phyloP scores from a whole-genome alignment of 768 basidiomycete species.

The Tubosaeta brunneosetosa region DNA sequence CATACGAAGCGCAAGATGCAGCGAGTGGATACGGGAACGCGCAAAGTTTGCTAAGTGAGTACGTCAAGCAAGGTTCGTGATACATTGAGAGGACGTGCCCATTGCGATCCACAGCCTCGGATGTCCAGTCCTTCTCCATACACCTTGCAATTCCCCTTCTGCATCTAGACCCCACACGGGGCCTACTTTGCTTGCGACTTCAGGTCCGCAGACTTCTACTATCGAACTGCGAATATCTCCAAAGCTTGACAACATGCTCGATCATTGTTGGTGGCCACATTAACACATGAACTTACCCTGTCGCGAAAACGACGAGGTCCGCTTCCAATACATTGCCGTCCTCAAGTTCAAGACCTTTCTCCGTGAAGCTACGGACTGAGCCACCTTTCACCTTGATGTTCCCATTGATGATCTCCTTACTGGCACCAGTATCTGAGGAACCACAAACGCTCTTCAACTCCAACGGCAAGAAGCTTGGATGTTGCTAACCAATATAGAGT shows the following conservation, averaged over 20 bases:
- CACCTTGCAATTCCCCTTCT: conserved; percentile 57
- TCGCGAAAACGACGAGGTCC: conserved; percentile 32
- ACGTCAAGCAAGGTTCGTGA: neutral
- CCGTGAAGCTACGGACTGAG: conserved; percentile 23
- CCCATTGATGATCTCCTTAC: conserved; percentile 43
- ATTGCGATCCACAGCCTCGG: conserved; percentile 33
- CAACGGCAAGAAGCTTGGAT: neutral
- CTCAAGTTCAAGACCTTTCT: conserved; percentile 25
- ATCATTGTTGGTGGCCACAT: neutral
- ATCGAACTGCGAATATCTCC: conserved; percentile 41
- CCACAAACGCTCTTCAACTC: neutral
- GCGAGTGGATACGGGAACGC: conserved; percentile 24
- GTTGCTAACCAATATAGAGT: conserved; percentile 35
- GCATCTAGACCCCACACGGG: conserved; percentile 59
- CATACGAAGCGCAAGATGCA: conserved; percentile 29
- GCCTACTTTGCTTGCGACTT: conserved; percentile 41
- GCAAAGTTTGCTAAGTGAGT: conserved; percentile 15
- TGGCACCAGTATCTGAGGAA: conserved; percentile 34
- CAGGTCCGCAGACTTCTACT: conserved; percentile 42
- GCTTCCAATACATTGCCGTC: conserved; percentile 24
- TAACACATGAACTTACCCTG: conserved; percentile 21
- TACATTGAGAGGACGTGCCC: conserved; percentile 9
- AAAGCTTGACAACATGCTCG: conserved; percentile 31
- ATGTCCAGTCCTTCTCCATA: conserved; percentile 30
- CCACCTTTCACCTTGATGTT: conserved; percentile 48